Evolutionary conservation across 2,329 filamentous ascomycete species (phyloP).

Genomic region (Gremmenia infestans): DNA sequence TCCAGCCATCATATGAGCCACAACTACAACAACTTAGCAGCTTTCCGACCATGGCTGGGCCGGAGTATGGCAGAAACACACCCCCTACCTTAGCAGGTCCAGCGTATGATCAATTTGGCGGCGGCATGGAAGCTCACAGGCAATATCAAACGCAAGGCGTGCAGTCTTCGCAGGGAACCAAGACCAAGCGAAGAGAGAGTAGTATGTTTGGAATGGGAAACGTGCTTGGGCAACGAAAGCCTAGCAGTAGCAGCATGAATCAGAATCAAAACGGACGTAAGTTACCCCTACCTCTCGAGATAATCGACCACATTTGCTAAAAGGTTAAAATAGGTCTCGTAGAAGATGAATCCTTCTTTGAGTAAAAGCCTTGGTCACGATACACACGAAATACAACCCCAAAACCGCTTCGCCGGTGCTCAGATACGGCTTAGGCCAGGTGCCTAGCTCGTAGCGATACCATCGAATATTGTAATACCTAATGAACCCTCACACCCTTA

Average conservation of each 20-base stretch:
- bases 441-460: not conserved
- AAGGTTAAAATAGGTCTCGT: slow-evolving; percentile 21
- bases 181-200: slow-evolving; percentile 53
- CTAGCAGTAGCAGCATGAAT: slow-evolving; percentile 22
- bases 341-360: slow-evolving; percentile 31
- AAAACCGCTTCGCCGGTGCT: not conserved
- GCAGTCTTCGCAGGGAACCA: slow-evolving; percentile 30
- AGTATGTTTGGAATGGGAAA: slow-evolving; percentile 49
- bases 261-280: slow-evolving; percentile 26
- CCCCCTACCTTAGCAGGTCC: slow-evolving; percentile 24
- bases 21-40: slow-evolving; percentile 9
- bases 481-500: not conserved
- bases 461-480: too few species aligned
- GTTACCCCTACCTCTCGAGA: slow-evolving; percentile 2
- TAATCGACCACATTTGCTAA: slow-evolving; percentile 3
- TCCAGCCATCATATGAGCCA: slow-evolving; percentile 41
- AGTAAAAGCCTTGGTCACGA: slow-evolving; percentile 19
- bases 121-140: slow-evolving; percentile 27
- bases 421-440: slow-evolving; percentile 21
- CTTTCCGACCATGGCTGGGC: slow-evolving; percentile 27
- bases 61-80: slow-evolving; percentile 26
- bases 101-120: slow-evolving; percentile 38
- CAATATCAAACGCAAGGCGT: slow-evolving; percentile 24
- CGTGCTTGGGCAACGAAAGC: slow-evolving; percentile 35
- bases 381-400: slow-evolving; percentile 1